These are phyloP conservation scores for Lanmaoa pseudosensibilis DNA, from an alignment of 768 basidiomycete species.

Conservation along the genomic window DNA sequence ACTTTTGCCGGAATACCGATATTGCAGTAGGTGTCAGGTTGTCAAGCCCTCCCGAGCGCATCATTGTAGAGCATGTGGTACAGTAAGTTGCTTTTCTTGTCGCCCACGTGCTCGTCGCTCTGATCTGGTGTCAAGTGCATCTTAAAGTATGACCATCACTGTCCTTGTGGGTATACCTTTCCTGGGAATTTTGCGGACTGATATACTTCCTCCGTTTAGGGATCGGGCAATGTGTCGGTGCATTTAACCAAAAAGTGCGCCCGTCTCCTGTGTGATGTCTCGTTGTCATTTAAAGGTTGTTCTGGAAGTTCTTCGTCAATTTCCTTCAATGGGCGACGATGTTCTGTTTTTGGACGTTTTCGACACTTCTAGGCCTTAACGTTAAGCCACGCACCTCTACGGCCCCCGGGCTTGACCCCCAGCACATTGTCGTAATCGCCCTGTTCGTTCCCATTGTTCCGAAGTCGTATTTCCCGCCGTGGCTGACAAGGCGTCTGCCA, in stretches of 20 bases:
- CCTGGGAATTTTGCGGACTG: neutral
- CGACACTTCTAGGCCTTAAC: slow-evolving; percentile 56
- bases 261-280: neutral
- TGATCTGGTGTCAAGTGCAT: slow-evolving; percentile 56
- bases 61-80: slow-evolving; percentile 83
- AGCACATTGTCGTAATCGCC: slow-evolving; percentile 70
- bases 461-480: neutral
- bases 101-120: neutral
- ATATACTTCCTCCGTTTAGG: slow-evolving; percentile 40
- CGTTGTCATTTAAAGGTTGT: neutral
- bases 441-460: slow-evolving; percentile 50
- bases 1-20: slow-evolving; percentile 63
- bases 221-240: slow-evolving; percentile 95
- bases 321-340: slow-evolving; percentile 66
- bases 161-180: slow-evolving; percentile 62
- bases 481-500: slow-evolving; percentile 31
- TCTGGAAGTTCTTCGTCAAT: slow-evolving; percentile 74
- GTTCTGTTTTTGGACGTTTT: slow-evolving; percentile 63
- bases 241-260: slow-evolving; percentile 81
- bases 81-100: slow-evolving; percentile 44
- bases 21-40: slow-evolving; percentile 61
- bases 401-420: slow-evolving; percentile 50
- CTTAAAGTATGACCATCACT: slow-evolving; percentile 85
- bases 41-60: slow-evolving; percentile 76
- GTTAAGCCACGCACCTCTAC: slow-evolving; percentile 32